These are phyloP conservation scores for Paecilomyces sp. DNA, from an alignment of 2,329 filamentous ascomycete genomes.

Conservation along the genomic window DNA sequence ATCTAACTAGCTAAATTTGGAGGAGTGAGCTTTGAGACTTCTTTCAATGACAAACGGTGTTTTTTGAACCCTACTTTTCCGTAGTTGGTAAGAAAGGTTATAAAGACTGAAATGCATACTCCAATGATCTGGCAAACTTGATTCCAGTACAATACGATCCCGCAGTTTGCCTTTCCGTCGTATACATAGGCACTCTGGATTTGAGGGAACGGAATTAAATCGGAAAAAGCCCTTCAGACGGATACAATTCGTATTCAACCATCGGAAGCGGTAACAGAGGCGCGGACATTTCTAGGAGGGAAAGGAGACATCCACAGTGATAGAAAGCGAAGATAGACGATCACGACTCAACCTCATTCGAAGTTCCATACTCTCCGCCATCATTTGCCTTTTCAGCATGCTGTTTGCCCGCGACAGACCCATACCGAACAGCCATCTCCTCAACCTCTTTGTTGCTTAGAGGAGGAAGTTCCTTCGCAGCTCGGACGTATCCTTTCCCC, in stretches of 20 bases:
- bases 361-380: background rate
- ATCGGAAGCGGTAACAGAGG: background rate
- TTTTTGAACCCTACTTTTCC: too few species aligned
- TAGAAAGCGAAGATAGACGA: background rate
- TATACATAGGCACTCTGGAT: too few species aligned
- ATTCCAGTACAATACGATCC: too few species aligned
- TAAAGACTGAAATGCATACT: too few species aligned
- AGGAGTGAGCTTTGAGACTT: too few species aligned
- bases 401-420: constrained; percentile 3
- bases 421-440: constrained; percentile 10
- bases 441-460: constrained; percentile 12
- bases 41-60: too few species aligned
- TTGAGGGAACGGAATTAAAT: background rate
- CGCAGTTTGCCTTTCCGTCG: too few species aligned
- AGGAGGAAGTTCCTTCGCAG: constrained; percentile 14
- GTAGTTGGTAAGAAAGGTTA: too few species aligned
- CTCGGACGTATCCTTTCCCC: constrained; percentile 10
- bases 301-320: background rate
- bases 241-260: too few species aligned
- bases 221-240: background rate
- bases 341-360: background rate
- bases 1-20: too few species aligned
- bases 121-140: too few species aligned
- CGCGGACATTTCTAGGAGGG: too few species aligned
- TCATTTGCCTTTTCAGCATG: background rate